Conservation (phyloP, 768 basidiomycete species). For the Strobilomyces echinocephalus region DNA sequence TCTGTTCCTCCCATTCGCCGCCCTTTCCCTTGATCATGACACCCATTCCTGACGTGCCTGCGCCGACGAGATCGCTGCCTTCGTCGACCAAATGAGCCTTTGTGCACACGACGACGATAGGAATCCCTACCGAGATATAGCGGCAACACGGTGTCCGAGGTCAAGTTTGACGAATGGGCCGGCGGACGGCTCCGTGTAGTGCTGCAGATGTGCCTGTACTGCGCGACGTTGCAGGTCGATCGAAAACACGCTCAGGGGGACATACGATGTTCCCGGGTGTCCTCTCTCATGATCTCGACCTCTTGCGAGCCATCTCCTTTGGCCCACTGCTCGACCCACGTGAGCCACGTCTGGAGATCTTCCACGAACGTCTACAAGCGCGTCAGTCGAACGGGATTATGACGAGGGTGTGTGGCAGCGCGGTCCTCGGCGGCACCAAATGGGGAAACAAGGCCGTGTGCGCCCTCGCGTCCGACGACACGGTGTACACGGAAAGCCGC, state of each 20-base stretch:
- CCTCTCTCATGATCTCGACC: slow-evolving; percentile 69
- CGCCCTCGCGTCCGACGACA: slow-evolving; percentile 71
- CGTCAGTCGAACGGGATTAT: slow-evolving; percentile 92
- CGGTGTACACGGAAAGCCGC: slow-evolving; percentile 86
- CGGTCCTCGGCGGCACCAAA: slow-evolving; percentile 67
- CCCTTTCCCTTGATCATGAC: slow-evolving; percentile 91
- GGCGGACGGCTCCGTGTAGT: slow-evolving; percentile 77
- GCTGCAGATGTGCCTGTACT: slow-evolving; percentile 89
- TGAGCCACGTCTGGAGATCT: slow-evolving; percentile 79
- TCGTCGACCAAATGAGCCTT: slow-evolving; percentile 94
- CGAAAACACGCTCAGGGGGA: slow-evolving; percentile 7
- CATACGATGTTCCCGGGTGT: slow-evolving; percentile 79
- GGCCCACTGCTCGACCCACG: slow-evolving; percentile 80
- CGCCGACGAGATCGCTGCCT: slow-evolving; percentile 59
- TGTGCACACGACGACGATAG: slow-evolving; percentile 85
- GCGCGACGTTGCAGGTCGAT: slow-evolving; percentile 4
- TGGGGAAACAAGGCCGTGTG: slow-evolving; percentile 71
- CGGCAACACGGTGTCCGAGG: slow-evolving; percentile 67
- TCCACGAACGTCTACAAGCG: slow-evolving; percentile 87
- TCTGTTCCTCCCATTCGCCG: slow-evolving; percentile 91
- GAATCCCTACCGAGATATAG: slow-evolving; percentile 84
- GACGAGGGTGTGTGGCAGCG: slow-evolving; percentile 68
- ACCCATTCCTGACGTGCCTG: slow-evolving; percentile 77
- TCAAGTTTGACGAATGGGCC: slow-evolving; percentile 58
- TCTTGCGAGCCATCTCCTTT: slow-evolving; percentile 66